Conservation (phyloP, 2,329 filamentous ascomycete genomes). For the Chalara sp. region DNA sequence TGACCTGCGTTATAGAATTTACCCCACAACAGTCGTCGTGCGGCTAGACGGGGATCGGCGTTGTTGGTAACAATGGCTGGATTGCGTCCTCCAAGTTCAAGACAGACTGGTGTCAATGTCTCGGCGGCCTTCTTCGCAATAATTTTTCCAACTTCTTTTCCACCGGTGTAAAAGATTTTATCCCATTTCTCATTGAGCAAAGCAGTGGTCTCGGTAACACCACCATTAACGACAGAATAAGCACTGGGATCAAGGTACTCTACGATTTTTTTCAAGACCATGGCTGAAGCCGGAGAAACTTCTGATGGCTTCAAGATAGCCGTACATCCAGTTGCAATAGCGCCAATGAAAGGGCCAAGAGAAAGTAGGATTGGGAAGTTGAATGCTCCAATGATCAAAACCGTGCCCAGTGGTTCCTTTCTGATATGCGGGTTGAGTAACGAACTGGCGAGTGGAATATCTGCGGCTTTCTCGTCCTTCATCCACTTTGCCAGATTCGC, state of each 20-base stretch:
- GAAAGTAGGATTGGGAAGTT: conserved; percentile 88
- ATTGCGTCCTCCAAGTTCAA: conserved; percentile 89
- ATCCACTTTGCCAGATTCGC: conserved; percentile 75
- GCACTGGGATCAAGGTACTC: conserved; percentile 68
- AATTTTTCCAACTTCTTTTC: conserved; percentile 71
- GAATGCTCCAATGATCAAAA: conserved; percentile 85
- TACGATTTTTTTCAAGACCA: conserved; percentile 73
- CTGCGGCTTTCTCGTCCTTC: conserved; percentile 69
- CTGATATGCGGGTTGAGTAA: conserved; percentile 68
- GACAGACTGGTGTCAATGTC: conserved; percentile 76
- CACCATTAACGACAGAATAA: conserved; percentile 76
- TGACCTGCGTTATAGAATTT: conserved; percentile 86
- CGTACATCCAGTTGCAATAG: conserved; percentile 88
- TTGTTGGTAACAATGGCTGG: conserved; percentile 86
- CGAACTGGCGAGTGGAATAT: conserved; percentile 62
- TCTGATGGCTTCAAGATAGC: conserved; percentile 89
- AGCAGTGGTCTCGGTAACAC: conserved; percentile 70
- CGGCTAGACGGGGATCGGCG: conserved; percentile 73
- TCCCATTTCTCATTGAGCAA: conserved; percentile 89
- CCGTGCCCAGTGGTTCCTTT: conserved; percentile 80
- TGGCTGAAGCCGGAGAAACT: conserved; percentile 66
- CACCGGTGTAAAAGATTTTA: conserved; percentile 96
- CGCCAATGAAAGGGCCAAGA: conserved; percentile 74
- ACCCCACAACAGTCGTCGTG: conserved; percentile 79
- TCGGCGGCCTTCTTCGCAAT: conserved; percentile 85